These are phyloP conservation scores for Circinella minor DNA, from an alignment of 371 early-diverging fungal species.

Conservation along the genomic window DNA sequence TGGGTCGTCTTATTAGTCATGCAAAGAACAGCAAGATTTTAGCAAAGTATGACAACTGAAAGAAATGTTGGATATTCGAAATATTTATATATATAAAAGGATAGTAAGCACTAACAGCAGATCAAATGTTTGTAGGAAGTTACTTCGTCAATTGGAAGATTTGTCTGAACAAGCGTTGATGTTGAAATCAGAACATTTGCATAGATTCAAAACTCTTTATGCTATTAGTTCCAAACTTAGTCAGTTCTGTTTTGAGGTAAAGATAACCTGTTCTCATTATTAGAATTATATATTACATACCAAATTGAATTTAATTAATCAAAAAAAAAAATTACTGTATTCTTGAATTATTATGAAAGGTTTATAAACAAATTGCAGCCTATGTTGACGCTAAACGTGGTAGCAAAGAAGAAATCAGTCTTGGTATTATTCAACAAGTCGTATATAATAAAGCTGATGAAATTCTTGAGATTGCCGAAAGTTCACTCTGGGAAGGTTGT, in stretches of 20 bases:
- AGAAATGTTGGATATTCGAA: not conserved
- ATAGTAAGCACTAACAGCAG: not conserved
- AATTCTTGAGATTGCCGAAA: constrained; percentile 58
- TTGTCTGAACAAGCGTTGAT: constrained; percentile 59
- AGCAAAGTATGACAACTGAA: constrained; percentile 48
- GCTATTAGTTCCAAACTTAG: constrained; percentile 57
- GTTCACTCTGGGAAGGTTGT: constrained; percentile 68
- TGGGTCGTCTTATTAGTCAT: constrained; percentile 57
- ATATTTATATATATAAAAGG: not conserved
- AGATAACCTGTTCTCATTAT: not conserved
- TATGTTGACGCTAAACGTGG: constrained; percentile 49
- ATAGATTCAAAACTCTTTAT: constrained; percentile 58
- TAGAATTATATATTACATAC: not conserved
- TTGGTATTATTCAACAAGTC: constrained; percentile 53
- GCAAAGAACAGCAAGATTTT: constrained; percentile 67
- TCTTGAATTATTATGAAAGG: not conserved
- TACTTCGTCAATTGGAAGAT: constrained; percentile 70
- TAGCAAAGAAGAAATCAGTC: constrained; percentile 49
- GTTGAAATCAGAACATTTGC: constrained; percentile 52
- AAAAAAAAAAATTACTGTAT: too few relatives aligned
- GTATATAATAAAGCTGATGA: constrained; percentile 57
- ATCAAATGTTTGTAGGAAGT: constrained; percentile 52
- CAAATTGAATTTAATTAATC: too few relatives aligned
- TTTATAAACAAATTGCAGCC: constrained; percentile 30
- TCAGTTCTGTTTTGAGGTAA: constrained; percentile 50